Evolutionary conservation across 768 basidiomycete species (phyloP).

Genomic region (Baorangia bicolor): DNA sequence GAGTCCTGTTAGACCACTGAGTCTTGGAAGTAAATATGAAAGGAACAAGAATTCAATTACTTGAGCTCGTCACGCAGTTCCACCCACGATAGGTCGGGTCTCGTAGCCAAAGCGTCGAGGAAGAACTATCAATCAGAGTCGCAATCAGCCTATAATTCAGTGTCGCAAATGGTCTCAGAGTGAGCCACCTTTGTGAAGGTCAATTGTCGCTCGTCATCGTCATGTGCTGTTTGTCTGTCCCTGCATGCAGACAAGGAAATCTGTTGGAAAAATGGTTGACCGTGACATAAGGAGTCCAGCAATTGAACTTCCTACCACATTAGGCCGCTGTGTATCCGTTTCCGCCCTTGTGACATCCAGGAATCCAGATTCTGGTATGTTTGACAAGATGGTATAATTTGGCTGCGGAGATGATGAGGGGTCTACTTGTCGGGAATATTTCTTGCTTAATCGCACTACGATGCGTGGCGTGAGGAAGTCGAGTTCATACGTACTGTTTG

Average conservation of each 20-base stretch:
- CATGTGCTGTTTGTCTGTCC: not conserved
- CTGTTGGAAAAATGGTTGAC: not conserved
- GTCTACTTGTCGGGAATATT: not conserved
- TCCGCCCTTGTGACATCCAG: not conserved
- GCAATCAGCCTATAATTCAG: not conserved
- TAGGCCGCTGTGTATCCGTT: not conserved
- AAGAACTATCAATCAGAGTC: not conserved
- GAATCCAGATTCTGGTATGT: not conserved
- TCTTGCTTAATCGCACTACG: not conserved
- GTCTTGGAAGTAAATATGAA: not conserved
- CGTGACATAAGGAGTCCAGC: not conserved
- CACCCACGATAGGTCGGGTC: not conserved
- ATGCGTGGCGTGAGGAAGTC: too few relatives aligned
- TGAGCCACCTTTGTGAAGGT: constrained; percentile 8
- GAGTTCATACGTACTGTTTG: not conserved
- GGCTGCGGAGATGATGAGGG: not conserved
- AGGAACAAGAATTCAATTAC: not conserved
- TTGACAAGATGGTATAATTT: not conserved
- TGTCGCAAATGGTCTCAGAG: not conserved
- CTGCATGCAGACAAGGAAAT: constrained; percentile 10
- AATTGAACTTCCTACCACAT: not conserved
- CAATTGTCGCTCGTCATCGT: not conserved
- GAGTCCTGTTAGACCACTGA: not conserved
- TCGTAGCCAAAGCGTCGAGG: not conserved
- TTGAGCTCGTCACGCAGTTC: not conserved